Evolutionary conservation across 2,329 filamentous ascomycete genomes (phyloP).

Genomic region (Diaporthe sp.): DNA sequence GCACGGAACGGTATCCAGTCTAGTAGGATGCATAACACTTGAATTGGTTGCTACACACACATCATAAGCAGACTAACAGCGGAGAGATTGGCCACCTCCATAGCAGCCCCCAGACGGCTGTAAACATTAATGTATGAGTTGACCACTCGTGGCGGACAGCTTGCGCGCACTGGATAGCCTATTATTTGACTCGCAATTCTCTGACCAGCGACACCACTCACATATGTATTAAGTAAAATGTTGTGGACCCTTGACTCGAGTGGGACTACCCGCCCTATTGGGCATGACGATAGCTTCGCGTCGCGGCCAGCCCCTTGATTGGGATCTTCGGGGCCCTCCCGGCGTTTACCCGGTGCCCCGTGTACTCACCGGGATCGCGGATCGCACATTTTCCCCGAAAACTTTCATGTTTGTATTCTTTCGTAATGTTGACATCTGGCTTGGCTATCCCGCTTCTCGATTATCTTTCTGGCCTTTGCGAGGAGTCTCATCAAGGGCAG

Average conservation of each 20-base stretch:
- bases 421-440: not conserved
- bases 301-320: conserved; percentile 10
- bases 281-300: conserved; percentile 26
- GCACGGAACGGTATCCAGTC: not conserved
- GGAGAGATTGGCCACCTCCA: conserved; percentile 1
- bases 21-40: conserved; percentile 29
- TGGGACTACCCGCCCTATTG: not conserved
- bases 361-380: not conserved
- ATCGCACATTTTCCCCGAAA: not conserved
- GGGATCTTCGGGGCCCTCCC: conserved; percentile 14
- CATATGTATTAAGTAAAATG: not conserved
- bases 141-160: conserved; percentile 1
- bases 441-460: not conserved
- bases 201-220: not conserved
- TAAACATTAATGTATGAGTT: conserved; percentile 6
- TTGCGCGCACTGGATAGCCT: not conserved
- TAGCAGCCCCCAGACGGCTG: not conserved
- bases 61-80: conserved; percentile 22
- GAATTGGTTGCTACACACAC: conserved; percentile 35
- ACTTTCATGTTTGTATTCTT: not conserved
- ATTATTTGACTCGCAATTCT: not conserved
- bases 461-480: not conserved
- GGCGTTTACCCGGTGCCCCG: conserved; percentile 11
- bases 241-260: not conserved
- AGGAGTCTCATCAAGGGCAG: not conserved